Base-by-base conservation (phyloP, 179 eudicot species). In the Silene coronaria region DNA sequence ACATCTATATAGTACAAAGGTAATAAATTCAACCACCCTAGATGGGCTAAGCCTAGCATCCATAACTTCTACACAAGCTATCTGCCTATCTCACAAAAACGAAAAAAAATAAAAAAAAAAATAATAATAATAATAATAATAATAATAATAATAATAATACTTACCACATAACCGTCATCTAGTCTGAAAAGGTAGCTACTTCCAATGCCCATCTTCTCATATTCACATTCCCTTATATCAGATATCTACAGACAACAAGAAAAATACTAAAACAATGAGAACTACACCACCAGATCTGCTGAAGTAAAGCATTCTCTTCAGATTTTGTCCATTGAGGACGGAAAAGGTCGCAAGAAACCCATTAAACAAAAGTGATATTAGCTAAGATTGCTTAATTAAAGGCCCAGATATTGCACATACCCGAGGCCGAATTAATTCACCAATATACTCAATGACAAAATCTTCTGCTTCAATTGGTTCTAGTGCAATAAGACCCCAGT, bases 101-200 rank as follows among this genome's bases (percentile, higher is more conserved):
- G 5, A 13, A 7, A 2, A 16, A 6, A 46, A 55, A 53, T 17
- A 76, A 23, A n/a, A n/a, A n/a, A n/a, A n/a, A n/a, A n/a, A n/a
- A n/a, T n/a, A n/a, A n/a, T n/a, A n/a, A n/a, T n/a, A n/a, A n/a
- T n/a, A n/a, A n/a, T n/a, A n/a, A n/a, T n/a, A n/a, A n/a, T n/a
- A n/a, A n/a, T n/a, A n/a, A n/a, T n/a, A n/a, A n/a, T n/a, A n/a
- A n/a, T n/a, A n/a, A n/a, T n/a, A n/a, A 14, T 32, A 67, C 96
- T 83, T 80, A 96, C 99, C 92, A 96, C 99, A 85, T 93, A 91
- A 75, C 98, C 98, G 78, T 96, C 99, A 82, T 96, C 99, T 83
- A 96, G 80, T 86, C 99, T 88, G 72, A 96, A 96, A 76, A 96
- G 97, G 78, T 96, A 96, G 80, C 99, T 96, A 89, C 99, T 96